A percentile compares a stretch with the other conserved stretches of the same genome.
These are phyloP conservation scores for Clarkia xantiana DNA, from an alignment of 345 rosid species.

Conservation along the genomic window DNA sequence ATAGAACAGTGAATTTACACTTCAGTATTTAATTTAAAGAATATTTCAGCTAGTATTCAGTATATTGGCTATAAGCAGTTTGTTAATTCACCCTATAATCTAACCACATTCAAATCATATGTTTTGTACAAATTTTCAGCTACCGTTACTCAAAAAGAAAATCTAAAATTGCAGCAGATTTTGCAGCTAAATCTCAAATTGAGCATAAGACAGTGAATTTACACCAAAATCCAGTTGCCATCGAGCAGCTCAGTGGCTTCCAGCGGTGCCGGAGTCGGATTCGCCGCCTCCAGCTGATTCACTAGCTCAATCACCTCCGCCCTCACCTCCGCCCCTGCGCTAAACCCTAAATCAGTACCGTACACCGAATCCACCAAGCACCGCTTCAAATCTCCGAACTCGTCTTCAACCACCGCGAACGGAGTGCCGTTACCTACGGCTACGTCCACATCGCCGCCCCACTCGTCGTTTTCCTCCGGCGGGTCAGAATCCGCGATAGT, in stretches of 20 bases:
- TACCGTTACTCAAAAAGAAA: no score
- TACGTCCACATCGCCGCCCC: conserved; percentile 25
- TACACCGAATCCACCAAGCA: conserved; percentile 70
- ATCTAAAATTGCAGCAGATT: no score
- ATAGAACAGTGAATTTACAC: conserved; percentile 38
- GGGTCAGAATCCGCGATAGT: conserved; percentile 57
- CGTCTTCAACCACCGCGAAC: conserved; percentile 14
- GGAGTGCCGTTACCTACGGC: conserved; percentile 31
- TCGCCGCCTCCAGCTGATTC: conserved; percentile 67
- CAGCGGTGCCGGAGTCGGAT: conserved; percentile 59
- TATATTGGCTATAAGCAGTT: no score
- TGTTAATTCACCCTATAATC: no score
- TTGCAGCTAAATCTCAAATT: neutral
- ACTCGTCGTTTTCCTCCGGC: conserved; percentile 67
- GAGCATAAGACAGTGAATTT: conserved; percentile 19
- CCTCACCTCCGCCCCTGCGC: conserved; percentile 51
- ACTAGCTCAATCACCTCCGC: conserved; percentile 85
- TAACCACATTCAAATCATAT: no score
- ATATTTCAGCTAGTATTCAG: no score
- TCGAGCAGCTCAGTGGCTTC: conserved; percentile 56
- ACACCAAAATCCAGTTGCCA: conserved; percentile 90
- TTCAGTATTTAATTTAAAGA: no score
- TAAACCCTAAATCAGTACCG: conserved; percentile 70
- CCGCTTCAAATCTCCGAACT: conserved; percentile 51
- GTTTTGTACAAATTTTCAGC: no score